Evolutionary conservation across 495 filamentous ascomycete genomes (phyloP), one percentile per base, ranked within the genome.

Genomic region (Penicillium waksmanii): DNA sequence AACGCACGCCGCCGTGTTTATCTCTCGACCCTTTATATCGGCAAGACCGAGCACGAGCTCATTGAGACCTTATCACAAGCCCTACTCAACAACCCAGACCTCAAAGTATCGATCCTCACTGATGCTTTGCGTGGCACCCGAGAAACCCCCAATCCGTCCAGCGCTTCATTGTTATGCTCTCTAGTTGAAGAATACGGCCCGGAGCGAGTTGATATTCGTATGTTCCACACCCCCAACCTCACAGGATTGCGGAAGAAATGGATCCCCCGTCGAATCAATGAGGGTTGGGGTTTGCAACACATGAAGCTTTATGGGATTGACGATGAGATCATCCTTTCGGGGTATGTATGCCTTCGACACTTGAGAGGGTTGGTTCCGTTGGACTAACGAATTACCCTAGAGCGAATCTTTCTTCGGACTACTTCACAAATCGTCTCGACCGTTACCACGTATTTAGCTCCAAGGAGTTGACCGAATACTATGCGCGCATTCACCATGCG

Each of bases 291-390:
- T 13, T 76, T 99, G 44, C 95, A 99, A 68, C 95, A 99, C 68
- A 99, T 99, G 92, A 99, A 99, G 81, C 82, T 99, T 0, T 99
- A 99, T 64, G 95, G 96, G 1, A 75, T 97, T 43, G 95, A 99
- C 60, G 93, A 98, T 66, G 94, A 97, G 72, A 87, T 99, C 51
- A 95, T 99, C 36, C 82, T 99, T 27, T 96, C 93, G 2, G 95
- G 95, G 86, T 91, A 81, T 38, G 46, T 21, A 54, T 47, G 27
- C 25, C 27, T 50, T 38, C 8, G n/a, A 19, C 17, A 21, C 25
- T 34, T 38, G 1, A 4, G 10, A 38, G 12, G 44, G 31, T 5
- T 12, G 8, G 43, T 21, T 5, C 3, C 9, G 43, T 17, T 6
- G 38, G 35, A 25, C 58, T 67, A 46, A 68, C 55, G 13, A 25